phyloP scores from a whole-genome alignment of 176 grass and related monocot genomes.

The Elymus sibiricus region DNA sequence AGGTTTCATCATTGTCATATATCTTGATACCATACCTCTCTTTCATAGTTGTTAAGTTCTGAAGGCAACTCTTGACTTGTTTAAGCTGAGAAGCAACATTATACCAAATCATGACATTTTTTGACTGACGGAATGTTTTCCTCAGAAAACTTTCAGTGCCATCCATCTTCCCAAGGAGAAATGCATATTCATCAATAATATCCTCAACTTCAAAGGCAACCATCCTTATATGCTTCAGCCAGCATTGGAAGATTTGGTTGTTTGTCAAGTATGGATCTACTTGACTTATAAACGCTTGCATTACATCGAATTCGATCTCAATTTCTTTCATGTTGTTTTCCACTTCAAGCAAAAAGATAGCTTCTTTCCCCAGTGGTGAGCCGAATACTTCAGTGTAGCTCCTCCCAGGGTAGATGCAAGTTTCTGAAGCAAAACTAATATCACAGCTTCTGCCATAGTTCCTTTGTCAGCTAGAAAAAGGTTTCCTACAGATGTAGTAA shows the following conservation, averaged over 20 bases:
- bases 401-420: background rate
- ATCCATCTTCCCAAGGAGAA: background rate
- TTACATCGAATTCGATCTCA: background rate
- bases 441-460: background rate
- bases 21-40: slow-evolving; percentile 12
- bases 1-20: background rate
- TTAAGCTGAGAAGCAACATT: slow-evolving; percentile 8
- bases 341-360: background rate
- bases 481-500: background rate
- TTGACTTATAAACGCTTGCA: background rate
- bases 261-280: background rate
- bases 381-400: background rate
- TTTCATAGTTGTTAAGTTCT: slow-evolving; percentile 17
- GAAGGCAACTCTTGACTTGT: slow-evolving; percentile 11
- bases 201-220: slow-evolving; percentile 38
- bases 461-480: background rate
- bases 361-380: background rate
- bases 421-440: background rate
- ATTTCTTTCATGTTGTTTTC: background rate
- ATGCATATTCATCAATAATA: slow-evolving; percentile 41
- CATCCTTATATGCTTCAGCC: slow-evolving; percentile 18
- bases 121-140: slow-evolving; percentile 7
- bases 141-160: background rate
- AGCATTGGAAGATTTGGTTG: background rate
- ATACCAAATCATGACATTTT: background rate